Conservation (phyloP, 192 early-diverging fungal genomes). For the Coemansia pectinata region DNA sequence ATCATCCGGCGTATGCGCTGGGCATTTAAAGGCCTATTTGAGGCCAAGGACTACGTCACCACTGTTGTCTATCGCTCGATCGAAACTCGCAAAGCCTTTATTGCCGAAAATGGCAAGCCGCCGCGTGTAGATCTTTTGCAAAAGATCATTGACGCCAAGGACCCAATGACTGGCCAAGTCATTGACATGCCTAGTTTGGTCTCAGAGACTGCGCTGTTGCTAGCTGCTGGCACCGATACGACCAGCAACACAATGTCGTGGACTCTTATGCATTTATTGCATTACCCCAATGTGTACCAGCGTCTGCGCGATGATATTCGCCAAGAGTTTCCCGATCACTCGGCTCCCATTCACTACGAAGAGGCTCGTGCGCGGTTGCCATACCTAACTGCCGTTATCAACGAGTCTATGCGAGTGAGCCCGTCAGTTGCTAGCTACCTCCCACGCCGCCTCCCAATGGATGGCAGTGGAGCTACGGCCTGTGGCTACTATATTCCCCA, state of each 20-base stretch:
- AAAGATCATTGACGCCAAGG: conserved; percentile 37
- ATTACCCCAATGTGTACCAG: conserved; percentile 21
- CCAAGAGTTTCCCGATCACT: conserved; percentile 22
- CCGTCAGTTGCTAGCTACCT: conserved; percentile 27
- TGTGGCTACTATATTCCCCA: conserved; percentile 32
- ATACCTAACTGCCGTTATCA: conserved; percentile 40
- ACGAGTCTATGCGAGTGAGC: conserved; percentile 46
- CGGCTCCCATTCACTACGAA: conserved; percentile 20
- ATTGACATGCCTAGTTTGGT: conserved; percentile 14
- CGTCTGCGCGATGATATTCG: conserved; percentile 32
- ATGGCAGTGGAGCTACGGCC: not conserved
- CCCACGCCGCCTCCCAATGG: conserved; percentile 23
- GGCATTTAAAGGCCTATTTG: conserved; percentile 2
- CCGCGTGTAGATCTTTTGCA: conserved; percentile 38
- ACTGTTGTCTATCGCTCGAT: conserved; percentile 11
- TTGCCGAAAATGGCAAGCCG: not conserved
- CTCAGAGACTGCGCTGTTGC: conserved; percentile 27
- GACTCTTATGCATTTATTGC: conserved; percentile 37
- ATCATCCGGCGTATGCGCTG: conserved; percentile 11
- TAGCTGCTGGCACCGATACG: conserved; percentile 53
- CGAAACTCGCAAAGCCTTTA: not conserved
- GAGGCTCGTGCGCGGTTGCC: conserved; percentile 22
- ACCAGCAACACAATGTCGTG: conserved; percentile 49
- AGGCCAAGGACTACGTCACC: not conserved
- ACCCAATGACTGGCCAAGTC: conserved; percentile 30